Evolutionary conservation across 441 rosid genomes (phyloP), one percentile per base, ranked within the genome.

Genomic region (Pelargonium australe): DNA sequence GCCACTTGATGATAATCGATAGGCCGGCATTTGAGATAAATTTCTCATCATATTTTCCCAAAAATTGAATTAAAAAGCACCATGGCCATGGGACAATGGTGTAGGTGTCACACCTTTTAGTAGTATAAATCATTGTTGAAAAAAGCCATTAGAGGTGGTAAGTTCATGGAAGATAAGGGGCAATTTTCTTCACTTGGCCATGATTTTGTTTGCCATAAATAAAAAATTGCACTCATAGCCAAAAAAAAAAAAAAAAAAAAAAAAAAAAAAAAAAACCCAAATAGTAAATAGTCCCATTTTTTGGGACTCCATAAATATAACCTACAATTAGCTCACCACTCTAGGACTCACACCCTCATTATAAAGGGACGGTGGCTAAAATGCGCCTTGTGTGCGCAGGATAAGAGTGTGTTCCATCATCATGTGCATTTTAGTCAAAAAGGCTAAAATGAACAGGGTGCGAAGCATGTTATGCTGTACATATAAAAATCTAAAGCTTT

Each of bases 201-300:
- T 91, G 82, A 91, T 91, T 74, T 80, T 89, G 94, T 86, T 89
- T 81, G 96, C 97, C 97, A 89, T 84, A 83, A 81, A 75, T 77
- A 74, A 66, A 73, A 83, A 85, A 79, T 84, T 76, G 81, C 75
- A 84, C 80, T 84, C 84, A 83, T 80, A 40, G 25, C 62, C 28
- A 0, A 20, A 20, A 20, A 20, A 20, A 20, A 20, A 20, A 20
- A 57, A 57, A 17, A 57, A 0, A 3, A 7, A 57, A 6, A 20
- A 20, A 20, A 20, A 20, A 20, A 20, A 57, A 57, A 17, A 57
- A 0, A 3, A 7, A 57, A 6, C 23, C 61, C 5, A 14, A 55
- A 16, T 16, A 17, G 25, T 57, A 57, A 57, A 57, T 7, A 17
- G 25, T 7, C 25, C 28, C 62, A 17, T 7, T 57, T 57, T 57